A percentile compares a stretch with the other conserved stretches of the same genome.
phyloP scores from a whole-genome alignment of 2,329 filamentous ascomycete species.

The Penicillium sclerotigenum region DNA sequence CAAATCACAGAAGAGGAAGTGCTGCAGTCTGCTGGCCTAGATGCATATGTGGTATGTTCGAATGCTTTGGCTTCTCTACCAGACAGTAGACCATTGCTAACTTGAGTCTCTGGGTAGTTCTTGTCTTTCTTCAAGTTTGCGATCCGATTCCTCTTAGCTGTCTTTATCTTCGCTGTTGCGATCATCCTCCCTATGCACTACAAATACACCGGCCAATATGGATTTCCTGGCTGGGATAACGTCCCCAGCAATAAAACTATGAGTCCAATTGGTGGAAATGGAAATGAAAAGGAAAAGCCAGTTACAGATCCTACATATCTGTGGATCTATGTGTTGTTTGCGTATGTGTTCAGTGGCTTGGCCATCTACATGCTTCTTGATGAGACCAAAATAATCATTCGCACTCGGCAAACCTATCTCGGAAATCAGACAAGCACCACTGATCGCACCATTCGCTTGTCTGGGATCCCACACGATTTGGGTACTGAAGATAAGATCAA shows the following conservation, averaged over 20 bases:
- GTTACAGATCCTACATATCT: slow-evolving; percentile 57
- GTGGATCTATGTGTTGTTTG: slow-evolving; percentile 93
- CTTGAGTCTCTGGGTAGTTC: slow-evolving; percentile 52
- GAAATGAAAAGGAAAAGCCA: slow-evolving; percentile 30
- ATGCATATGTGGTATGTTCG: slow-evolving; percentile 77
- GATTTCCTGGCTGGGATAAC: slow-evolving; percentile 39
- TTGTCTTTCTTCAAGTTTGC: slow-evolving; percentile 95
- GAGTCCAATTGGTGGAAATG: slow-evolving; percentile 21
- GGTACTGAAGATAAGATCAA: slow-evolving; percentile 80
- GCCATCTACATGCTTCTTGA: slow-evolving; percentile 78
- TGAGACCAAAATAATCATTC: slow-evolving; percentile 81
- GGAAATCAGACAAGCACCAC: slow-evolving; percentile 94
- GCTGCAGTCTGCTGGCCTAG: slow-evolving; percentile 82
- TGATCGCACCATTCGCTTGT: slow-evolving; percentile 86
- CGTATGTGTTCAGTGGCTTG: slow-evolving; percentile 83
- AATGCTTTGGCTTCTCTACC: background rate
- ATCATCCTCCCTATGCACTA: slow-evolving; percentile 85
- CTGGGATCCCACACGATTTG: slow-evolving; percentile 77
- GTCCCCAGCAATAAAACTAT: slow-evolving; percentile 22
- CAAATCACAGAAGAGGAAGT: slow-evolving; percentile 85
- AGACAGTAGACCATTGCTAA: slow-evolving; percentile 7
- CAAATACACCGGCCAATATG: slow-evolving; percentile 53
- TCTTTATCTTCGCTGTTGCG: slow-evolving; percentile 75
- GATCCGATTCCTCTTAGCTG: slow-evolving; percentile 73
- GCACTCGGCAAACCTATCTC: slow-evolving; percentile 82